Conservation (phyloP, 1,284 basidiomycete genomes). For the Sanghuangporus sanghuang region DNA sequence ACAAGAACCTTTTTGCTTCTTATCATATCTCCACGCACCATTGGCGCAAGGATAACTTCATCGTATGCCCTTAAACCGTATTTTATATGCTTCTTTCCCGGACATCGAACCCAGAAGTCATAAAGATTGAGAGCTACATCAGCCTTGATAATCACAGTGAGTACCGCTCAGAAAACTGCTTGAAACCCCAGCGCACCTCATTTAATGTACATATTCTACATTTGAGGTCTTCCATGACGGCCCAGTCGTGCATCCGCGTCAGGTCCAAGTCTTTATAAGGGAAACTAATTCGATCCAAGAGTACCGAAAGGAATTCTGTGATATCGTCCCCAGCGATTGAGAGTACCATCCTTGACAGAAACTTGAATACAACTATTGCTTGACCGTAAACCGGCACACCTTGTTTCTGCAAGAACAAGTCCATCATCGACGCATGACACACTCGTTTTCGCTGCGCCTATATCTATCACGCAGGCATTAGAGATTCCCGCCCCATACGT, state of each 20-base stretch:
- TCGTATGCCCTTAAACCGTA: constrained; percentile 92
- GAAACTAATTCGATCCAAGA: constrained; percentile 80
- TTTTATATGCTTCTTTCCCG: constrained; percentile 76
- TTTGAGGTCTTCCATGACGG: constrained; percentile 86
- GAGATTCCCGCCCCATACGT: constrained; percentile 95
- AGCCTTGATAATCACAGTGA: constrained; percentile 39
- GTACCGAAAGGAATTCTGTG: constrained; percentile 80
- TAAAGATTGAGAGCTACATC: constrained; percentile 86
- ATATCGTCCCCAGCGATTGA: constrained; percentile 93
- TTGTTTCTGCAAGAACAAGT: constrained; percentile 80
- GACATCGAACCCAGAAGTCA: constrained; percentile 82
- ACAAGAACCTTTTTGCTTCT: background rate
- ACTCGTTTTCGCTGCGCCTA: constrained; percentile 82
- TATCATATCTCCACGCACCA: constrained; percentile 48
- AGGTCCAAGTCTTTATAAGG: constrained; percentile 86
- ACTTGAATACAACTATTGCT: background rate
- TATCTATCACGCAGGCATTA: constrained; percentile 92
- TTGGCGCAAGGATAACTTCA: constrained; percentile 91
- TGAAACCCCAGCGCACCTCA: constrained; percentile 53
- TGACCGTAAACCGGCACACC: constrained; percentile 41
- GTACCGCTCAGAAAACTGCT: background rate
- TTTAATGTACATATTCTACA: constrained; percentile 62
- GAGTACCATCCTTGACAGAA: constrained; percentile 55
- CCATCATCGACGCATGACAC: constrained; percentile 97
- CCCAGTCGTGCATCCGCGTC: constrained; percentile 76